These are phyloP conservation scores for Wickerhamomyces sp. DNA, from an alignment of 1,139 yeast genomes.

Conservation along the genomic window DNA sequence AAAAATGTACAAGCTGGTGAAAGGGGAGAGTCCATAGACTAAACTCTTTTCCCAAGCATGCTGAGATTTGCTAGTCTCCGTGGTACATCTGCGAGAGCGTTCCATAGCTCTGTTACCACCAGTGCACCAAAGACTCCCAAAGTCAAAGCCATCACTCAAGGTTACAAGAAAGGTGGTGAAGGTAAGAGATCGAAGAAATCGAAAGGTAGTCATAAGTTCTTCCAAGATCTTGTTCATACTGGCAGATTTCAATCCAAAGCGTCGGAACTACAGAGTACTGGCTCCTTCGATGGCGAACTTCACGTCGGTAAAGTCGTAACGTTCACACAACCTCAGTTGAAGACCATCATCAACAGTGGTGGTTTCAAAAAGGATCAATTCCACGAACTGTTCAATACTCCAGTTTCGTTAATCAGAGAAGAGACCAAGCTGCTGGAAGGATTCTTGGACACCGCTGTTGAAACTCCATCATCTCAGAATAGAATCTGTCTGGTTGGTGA, in stretches of 20 bases:
- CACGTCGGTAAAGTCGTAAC: constrained; percentile 11
- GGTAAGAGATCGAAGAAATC: constrained; percentile 12
- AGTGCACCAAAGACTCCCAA: constrained; percentile 7
- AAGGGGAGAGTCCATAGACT: no score
- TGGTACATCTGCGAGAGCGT: constrained; percentile 3
- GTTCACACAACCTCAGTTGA: constrained; percentile 16
- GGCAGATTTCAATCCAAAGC: constrained; percentile 11
- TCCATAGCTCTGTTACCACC: constrained; percentile 4
- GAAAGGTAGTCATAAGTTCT: constrained; percentile 16
- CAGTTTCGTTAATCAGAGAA: constrained; percentile 48
- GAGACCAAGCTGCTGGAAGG: constrained; percentile 28
- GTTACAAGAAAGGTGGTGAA: constrained; percentile 14
- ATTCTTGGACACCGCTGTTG: constrained; percentile 23
- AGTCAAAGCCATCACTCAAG: constrained; percentile 11
- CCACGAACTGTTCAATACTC: constrained; percentile 55
- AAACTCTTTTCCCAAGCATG: constrained; percentile 3
- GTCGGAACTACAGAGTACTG: background rate
- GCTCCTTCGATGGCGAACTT: background rate
- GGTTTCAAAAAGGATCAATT: constrained; percentile 60
- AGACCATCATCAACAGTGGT: constrained; percentile 29
- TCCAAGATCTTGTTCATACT: constrained; percentile 15
- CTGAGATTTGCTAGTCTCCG: constrained; percentile 4
- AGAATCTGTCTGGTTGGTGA: constrained; percentile 62
- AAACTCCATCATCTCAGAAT: constrained; percentile 35
- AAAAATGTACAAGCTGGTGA: no score